A percentile compares a stretch with the other conserved stretches of the same genome.
Conservation (phyloP, 208 protist genomes). For the Porcisia deanei region DNA sequence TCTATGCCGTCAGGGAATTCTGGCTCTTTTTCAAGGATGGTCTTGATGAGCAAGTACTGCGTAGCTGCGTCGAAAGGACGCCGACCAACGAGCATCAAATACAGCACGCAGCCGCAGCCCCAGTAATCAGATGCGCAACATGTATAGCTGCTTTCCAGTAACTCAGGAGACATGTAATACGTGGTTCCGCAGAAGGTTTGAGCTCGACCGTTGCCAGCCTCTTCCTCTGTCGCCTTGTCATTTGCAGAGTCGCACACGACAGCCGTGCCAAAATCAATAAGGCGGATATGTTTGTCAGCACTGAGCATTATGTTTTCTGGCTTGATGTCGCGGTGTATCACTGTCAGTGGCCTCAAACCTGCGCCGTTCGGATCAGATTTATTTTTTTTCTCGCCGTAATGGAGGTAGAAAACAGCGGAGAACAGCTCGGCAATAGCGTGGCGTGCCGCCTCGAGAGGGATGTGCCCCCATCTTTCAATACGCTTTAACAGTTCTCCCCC, state of each 20-base stretch:
- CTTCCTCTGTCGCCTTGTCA: conserved; percentile 65
- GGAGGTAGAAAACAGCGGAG: conserved; percentile 95
- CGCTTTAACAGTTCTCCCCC: conserved; percentile 83
- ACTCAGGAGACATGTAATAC: conserved; percentile 95
- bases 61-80: conserved; percentile 89
- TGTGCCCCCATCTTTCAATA: conserved; percentile 53
- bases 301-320: conserved; percentile 96
- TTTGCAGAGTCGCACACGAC: conserved; percentile 73
- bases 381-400: conserved; percentile 80
- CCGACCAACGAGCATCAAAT: conserved; percentile 86
- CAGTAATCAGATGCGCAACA: conserved; percentile 94
- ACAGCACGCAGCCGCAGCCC: conserved; percentile 93
- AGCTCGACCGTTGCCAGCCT: conserved; percentile 55
- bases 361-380: conserved; percentile 13
- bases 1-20: conserved; percentile 70
- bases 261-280: conserved; percentile 97
- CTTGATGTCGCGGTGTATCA: conserved; percentile 97
- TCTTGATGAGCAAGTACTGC: conserved; percentile 88
- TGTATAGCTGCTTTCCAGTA: conserved; percentile 92
- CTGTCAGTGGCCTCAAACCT: conserved; percentile 43
- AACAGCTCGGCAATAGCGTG: conserved; percentile 93
- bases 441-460: conserved; percentile 83
- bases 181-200: conserved; percentile 91
- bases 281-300: conserved; percentile 89
- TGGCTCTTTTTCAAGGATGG: conserved; percentile 86